Evolutionary conservation across 176 grass and related monocot genomes (phyloP), one percentile per base, ranked within the genome.

Genomic region (Tillandsia leiboldiana): DNA sequence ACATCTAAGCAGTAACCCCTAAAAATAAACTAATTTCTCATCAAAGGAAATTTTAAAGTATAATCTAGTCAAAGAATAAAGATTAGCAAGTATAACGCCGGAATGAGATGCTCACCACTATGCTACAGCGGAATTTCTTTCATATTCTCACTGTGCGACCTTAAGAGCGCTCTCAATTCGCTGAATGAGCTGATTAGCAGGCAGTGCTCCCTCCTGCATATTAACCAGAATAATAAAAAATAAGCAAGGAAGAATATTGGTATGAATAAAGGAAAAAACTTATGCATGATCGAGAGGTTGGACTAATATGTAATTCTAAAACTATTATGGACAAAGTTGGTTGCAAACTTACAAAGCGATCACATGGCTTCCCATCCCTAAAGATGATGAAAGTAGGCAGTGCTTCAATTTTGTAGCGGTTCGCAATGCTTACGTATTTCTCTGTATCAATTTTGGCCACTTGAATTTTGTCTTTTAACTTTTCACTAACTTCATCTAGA

Each of bases 381-480:
- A 97, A 97, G 65, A 97, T 86, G 51, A 97, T 90, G 77, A 97
- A 92, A 52, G 93, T 97, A 66, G 93, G 93, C 51, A 97, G 72
- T 62, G 93, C 93, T 88, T 97, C 74, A 63, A 97, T 85, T 69
- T 17, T 28, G 77, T 93, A 99, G 28, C 65, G 78, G 69, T 54
- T 90, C 11, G 89, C 94, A 70, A 93, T 99, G 80, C 76, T 87
- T 26, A 79, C 68, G 71, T 99, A 93, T 81, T 93, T 93, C 82
- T 93, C 94, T 67, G 94, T 99, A 69, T 99, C 94, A 74, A 99
- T 99, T 81, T 99, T 99, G 66, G 90, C 89, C 74, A 99, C 80
- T 81, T 87, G 78, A 80, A 99, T 90, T 77, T 90, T 90, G 47
- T 88, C 89, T n/a, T 79, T 79, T 67, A 99, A 66, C 71, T 86